Conservation (phyloP, 2,329 filamentous ascomycete genomes). For the Penicillium sp. region DNA sequence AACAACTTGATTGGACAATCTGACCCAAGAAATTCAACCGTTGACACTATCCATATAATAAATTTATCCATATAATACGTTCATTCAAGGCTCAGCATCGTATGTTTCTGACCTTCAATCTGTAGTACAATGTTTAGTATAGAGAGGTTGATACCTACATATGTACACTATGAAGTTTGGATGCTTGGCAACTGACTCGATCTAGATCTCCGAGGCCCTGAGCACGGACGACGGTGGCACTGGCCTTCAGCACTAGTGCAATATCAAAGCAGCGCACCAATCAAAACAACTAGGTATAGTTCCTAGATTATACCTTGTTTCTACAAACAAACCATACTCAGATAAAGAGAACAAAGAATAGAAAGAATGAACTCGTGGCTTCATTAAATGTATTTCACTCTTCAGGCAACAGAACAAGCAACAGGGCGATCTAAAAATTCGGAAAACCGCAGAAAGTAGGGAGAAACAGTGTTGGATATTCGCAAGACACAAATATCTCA, state of each 20-base stretch:
- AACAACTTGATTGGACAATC: neutral
- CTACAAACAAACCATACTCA: neutral
- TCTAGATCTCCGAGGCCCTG: neutral
- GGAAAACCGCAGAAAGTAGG: conserved; percentile 7
- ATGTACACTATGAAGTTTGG: neutral
- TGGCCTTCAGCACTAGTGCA: conserved; percentile 1
- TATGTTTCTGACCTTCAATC: conserved; percentile 57
- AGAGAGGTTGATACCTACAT: too few species aligned
- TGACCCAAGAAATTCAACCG: neutral
- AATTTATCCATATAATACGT: conserved; percentile 24
- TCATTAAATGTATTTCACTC: conserved; percentile 10
- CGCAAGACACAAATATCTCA: neutral
- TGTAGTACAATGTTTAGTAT: too few species aligned
- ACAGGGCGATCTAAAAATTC: conserved; percentile 8
- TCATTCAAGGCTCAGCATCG: conserved; percentile 9
- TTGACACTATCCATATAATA: neutral
- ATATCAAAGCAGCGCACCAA: neutral
- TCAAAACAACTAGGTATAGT: conserved; percentile 1
- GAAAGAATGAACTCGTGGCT: conserved; percentile 11
- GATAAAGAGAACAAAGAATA: neutral
- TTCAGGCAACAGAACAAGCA: conserved; percentile 3
- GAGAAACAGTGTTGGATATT: conserved; percentile 1
- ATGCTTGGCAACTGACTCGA: neutral
- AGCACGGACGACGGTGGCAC: conserved; percentile 2
- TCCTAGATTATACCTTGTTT: neutral